phyloP scores from a whole-genome alignment of 345 rosid genomes.

The Eucalyptus paniculata region DNA sequence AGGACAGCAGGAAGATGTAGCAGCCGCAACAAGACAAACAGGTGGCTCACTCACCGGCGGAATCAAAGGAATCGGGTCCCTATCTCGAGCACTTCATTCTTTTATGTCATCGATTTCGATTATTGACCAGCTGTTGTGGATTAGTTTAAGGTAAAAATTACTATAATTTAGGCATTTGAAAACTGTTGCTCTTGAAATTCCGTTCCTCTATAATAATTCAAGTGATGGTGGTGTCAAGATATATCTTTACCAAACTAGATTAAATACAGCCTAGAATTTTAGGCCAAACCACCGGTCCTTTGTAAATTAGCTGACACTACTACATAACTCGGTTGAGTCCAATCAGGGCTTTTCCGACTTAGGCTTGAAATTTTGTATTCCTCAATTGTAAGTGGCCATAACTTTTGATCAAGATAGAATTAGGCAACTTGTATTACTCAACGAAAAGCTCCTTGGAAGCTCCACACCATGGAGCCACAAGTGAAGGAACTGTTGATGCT shows the following conservation, averaged over 20 bases:
- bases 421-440: neutral
- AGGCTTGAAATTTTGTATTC: neutral
- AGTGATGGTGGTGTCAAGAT: neutral
- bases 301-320: neutral
- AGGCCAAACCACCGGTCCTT: neutral
- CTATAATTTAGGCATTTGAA: neutral
- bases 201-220: neutral
- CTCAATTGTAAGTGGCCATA: neutral
- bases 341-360: neutral
- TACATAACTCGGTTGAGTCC: neutral
- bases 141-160: neutral
- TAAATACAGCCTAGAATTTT: too few species aligned
- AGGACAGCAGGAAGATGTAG: too few species aligned
- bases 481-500: neutral
- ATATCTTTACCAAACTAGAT: neutral
- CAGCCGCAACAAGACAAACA: too few species aligned
- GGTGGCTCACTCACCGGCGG: slow-evolving; percentile 8
- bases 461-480: neutral
- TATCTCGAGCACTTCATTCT: neutral
- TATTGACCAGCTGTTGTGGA: neutral
- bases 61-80: slow-evolving; percentile 22
- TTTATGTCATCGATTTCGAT: neutral
- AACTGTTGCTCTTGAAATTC: neutral
- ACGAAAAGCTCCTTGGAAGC: neutral
- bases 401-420: neutral